Evolutionary conservation across 352 stramenopile species (phyloP).

Genomic region (Globisporangium irregulare): DNA sequence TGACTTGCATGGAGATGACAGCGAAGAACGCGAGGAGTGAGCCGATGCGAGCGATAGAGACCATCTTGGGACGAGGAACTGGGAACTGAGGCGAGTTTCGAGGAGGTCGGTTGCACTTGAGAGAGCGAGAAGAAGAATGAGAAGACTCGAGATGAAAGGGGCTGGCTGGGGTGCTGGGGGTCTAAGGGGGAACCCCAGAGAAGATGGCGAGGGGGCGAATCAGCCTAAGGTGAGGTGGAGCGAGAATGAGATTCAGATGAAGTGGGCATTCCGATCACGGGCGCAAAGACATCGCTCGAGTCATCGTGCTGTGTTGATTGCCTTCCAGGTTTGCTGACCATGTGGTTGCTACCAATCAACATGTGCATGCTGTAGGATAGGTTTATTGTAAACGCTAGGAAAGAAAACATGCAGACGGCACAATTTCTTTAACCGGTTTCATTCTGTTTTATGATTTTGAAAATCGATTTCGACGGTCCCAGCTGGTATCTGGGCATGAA

Average conservation of each 20-base stretch:
- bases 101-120: neutral
- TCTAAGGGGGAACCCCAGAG: neutral
- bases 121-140: neutral
- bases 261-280: no score
- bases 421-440: no score
- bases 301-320: no score
- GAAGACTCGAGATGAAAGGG: neutral
- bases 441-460: neutral
- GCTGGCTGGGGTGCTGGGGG: neutral
- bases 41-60: neutral
- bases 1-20: neutral
- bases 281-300: no score
- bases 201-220: neutral
- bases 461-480: neutral
- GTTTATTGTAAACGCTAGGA: no score
- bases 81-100: neutral
- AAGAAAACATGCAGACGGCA: no score
- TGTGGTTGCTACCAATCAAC: no score
- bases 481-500: no score
- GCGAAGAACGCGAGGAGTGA: constrained; percentile 8
- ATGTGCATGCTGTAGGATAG: no score
- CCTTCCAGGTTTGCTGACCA: no score
- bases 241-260: no score
- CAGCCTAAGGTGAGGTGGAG: neutral
- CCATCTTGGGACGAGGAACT: neutral